Conservation (phyloP, 345 rosid species). For the Mallotus nudiflorus region DNA sequence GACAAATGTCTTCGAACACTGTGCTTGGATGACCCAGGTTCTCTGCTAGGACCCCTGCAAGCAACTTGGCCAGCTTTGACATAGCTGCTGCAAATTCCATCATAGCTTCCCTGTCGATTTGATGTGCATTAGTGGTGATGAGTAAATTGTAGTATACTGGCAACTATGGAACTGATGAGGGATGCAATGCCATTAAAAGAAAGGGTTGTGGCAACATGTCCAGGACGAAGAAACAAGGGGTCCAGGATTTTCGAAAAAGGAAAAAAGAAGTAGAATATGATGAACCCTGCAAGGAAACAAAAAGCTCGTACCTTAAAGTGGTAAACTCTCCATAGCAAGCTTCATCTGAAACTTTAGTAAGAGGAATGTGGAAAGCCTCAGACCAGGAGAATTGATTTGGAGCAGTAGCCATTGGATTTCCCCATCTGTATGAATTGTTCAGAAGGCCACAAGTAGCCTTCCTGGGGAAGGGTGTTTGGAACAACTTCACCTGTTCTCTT, state of each 20-base stretch:
- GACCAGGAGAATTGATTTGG: slow-evolving; percentile 62
- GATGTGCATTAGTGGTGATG: neutral
- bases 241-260: no score
- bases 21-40: slow-evolving; percentile 34
- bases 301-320: slow-evolving; percentile 40
- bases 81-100: slow-evolving; percentile 48
- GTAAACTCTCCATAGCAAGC: slow-evolving; percentile 47
- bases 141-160: no score
- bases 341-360: slow-evolving; percentile 42
- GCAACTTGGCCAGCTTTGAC: slow-evolving; percentile 51
- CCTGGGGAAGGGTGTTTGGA: slow-evolving; percentile 41
- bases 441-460: slow-evolving; percentile 45
- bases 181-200: neutral
- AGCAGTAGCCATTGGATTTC: slow-evolving; percentile 47
- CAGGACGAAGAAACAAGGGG: no score
- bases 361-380: slow-evolving; percentile 69
- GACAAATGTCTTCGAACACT: slow-evolving; percentile 36
- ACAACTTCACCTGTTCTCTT: slow-evolving; percentile 47
- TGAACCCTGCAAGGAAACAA: no score
- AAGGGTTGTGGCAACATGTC: no score
- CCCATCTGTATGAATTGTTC: slow-evolving; percentile 68
- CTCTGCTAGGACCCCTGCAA: slow-evolving; percentile 47
- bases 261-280: no score
- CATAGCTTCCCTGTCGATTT: slow-evolving; percentile 46
- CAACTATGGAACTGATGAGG: neutral